Conservation (phyloP, 768 basidiomycete species). For the Lentinula guzmanii region DNA sequence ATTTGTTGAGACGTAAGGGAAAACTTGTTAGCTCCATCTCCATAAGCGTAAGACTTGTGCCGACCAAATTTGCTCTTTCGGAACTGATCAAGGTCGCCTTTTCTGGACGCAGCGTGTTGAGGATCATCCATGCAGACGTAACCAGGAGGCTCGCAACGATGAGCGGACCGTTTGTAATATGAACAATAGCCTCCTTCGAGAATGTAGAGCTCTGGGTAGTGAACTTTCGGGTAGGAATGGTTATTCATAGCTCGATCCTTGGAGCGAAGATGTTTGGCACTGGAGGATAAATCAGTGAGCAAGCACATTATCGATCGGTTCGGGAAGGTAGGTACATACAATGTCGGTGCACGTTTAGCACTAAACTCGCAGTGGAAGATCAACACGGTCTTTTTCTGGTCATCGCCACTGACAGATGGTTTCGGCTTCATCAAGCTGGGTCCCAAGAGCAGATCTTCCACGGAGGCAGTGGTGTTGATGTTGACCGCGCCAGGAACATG, state of each 20-base stretch:
- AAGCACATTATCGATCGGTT: background rate
- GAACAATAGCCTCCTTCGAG: conserved; percentile 94
- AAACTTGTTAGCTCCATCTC: conserved; percentile 54
- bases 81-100: conserved; percentile 88
- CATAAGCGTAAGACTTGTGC: conserved; percentile 89
- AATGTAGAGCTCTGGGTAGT: conserved; percentile 96
- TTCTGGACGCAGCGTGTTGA: conserved; percentile 68
- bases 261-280: conserved; percentile 90
- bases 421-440: conserved; percentile 46
- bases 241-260: conserved; percentile 88
- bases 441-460: conserved; percentile 79
- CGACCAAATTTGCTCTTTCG: conserved; percentile 84
- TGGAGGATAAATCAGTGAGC: conserved; percentile 21
- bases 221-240: conserved; percentile 84
- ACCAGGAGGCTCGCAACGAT: conserved; percentile 71
- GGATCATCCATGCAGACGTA: conserved; percentile 98
- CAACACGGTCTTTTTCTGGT: conserved; percentile 70
- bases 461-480: conserved; percentile 71
- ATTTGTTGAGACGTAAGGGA: conserved; percentile 31
- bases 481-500: conserved; percentile 92
- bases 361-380: conserved; percentile 99
- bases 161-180: conserved; percentile 66
- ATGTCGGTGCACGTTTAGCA: conserved; percentile 90
- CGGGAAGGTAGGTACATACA: conserved; percentile 39
- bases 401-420: conserved; percentile 72